Evolutionary conservation across 1,284 basidiomycete species (phyloP), one percentile per base, ranked within the genome.

Genomic region (Mycosarcoma maydis): DNA sequence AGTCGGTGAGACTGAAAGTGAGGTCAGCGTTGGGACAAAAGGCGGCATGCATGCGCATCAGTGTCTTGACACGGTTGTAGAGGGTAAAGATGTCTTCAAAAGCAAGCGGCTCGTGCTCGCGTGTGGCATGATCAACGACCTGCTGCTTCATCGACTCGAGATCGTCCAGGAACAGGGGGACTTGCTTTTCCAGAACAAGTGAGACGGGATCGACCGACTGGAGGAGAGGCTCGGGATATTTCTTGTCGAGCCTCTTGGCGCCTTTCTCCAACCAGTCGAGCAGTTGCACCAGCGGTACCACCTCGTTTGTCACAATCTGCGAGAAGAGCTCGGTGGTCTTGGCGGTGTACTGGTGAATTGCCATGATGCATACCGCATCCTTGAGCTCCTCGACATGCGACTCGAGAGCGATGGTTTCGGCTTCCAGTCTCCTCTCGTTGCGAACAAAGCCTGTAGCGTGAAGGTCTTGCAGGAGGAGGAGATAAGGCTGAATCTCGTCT

Each of bases 201-300:
- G 90, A 88, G 0, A 93, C 90, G 3, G 76, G 71, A 23, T 75
- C 72, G 10, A 80, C 51, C 2, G 58, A 58, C 13, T 89, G 68
- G 30, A 94, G 84, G 19, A 97, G 80, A 17, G 92, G 90, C 54
- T 91, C 87, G 0, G 89, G 88, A 83, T 95, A 97, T 65, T 89
- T 86, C 82, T 92, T 92, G 82, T 94, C 90, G 29, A 94, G 85
- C 27, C 86, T 83, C 82, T 95, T 93, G 11, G 91, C 88, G 27
- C 86, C 84, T 79, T 92, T 94, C 84, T 96, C 92, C 10, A 98
- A 85, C 85, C 94, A 94, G 45, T 90, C 89, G 6, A 91, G 91
- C 86, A 96, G 88, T 24, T 90, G 83, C 42, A 95, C 83, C 26
- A 93, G 83, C 5, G 73, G 68, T 33, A 92, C 83, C 1, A 92